Conservation (phyloP, 768 basidiomycete genomes). For the Tylopilus felleus region DNA sequence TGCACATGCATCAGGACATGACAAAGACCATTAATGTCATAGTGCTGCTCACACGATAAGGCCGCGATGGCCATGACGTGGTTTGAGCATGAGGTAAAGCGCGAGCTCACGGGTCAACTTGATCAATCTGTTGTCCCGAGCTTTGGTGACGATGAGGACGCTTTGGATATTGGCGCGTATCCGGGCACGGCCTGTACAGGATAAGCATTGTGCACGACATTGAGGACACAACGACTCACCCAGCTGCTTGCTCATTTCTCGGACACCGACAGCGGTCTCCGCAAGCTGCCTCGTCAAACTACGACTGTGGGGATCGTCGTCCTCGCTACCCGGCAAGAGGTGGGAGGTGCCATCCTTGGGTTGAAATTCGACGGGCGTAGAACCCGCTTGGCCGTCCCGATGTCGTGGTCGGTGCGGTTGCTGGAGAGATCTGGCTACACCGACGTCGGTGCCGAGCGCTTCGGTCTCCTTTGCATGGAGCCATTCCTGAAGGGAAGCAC, state of each 20-base stretch:
- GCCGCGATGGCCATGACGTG: constrained; percentile 63
- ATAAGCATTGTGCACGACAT: constrained; percentile 10
- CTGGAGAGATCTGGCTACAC: constrained; percentile 50
- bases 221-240: constrained; percentile 47
- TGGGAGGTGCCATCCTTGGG: constrained; percentile 16
- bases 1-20: constrained; percentile 31
- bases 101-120: constrained; percentile 92
- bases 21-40: constrained; percentile 7
- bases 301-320: constrained; percentile 66
- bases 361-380: constrained; percentile 17
- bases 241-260: constrained; percentile 98
- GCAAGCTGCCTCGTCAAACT: constrained; percentile 91
- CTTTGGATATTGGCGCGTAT: constrained; percentile 90
- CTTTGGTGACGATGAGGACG: constrained; percentile 95
- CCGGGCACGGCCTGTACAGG: constrained; percentile 76
- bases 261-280: constrained; percentile 93
- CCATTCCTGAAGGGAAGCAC: constrained; percentile 76
- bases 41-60: constrained; percentile 70
- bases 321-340: constrained; percentile 33
- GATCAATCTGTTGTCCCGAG: constrained; percentile 94
- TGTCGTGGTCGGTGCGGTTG: constrained; percentile 13
- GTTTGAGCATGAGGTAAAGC: constrained; percentile 91
- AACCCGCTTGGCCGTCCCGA: constrained; percentile 2
- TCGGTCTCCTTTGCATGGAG: constrained; percentile 40
- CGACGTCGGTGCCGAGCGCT: constrained; percentile 36